Evolutionary conservation across 208 protist species (phyloP).

Genomic region (Wallacemonas rigidus): DNA sequence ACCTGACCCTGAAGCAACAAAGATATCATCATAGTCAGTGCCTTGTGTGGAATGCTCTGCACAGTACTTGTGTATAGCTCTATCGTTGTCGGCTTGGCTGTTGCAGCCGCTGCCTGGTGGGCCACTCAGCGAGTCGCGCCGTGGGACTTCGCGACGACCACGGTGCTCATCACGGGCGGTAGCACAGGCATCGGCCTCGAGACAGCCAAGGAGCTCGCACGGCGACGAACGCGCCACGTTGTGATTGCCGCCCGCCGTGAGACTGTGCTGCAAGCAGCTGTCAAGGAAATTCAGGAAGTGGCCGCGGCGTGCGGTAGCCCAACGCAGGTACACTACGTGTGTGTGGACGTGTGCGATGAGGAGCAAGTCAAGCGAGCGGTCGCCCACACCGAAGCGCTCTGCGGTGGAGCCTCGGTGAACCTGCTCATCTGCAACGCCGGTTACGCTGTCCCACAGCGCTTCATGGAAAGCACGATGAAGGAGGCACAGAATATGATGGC

Average conservation of each 20-base stretch:
- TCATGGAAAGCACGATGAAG: slow-evolving; percentile 62
- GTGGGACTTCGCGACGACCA: slow-evolving; percentile 53
- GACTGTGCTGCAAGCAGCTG: slow-evolving; percentile 54
- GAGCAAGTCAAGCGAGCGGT: slow-evolving; percentile 44
- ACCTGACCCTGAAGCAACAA: too few species aligned
- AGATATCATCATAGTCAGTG: too few species aligned
- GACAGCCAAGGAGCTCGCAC: slow-evolving; percentile 59
- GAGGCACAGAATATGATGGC: slow-evolving; percentile 81
- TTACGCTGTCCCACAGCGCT: slow-evolving; percentile 77
- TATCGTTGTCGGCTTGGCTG: slow-evolving; percentile 28
- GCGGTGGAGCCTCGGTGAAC: slow-evolving; percentile 48
- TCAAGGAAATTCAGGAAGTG: slow-evolving; percentile 37
- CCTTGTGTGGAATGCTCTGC: not conserved
- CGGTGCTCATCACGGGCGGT: slow-evolving; percentile 84
- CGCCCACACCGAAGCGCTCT: slow-evolving; percentile 29
- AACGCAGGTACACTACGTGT: slow-evolving; percentile 65
- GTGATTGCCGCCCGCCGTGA: slow-evolving; percentile 77
- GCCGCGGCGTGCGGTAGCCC: slow-evolving; percentile 24
- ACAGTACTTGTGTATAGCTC: not conserved
- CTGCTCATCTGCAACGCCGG: slow-evolving; percentile 88
- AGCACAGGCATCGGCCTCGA: slow-evolving; percentile 85
- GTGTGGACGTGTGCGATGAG: slow-evolving; percentile 79
- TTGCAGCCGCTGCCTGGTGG: slow-evolving; percentile 25
- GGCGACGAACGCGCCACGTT: slow-evolving; percentile 46
- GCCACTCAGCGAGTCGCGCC: slow-evolving; percentile 62